Percentiles rank a stretch among this genome's conserved stretches.
These are phyloP conservation scores for Corylus americana DNA, from an alignment of 306 rosid genomes.

Conservation along the genomic window DNA sequence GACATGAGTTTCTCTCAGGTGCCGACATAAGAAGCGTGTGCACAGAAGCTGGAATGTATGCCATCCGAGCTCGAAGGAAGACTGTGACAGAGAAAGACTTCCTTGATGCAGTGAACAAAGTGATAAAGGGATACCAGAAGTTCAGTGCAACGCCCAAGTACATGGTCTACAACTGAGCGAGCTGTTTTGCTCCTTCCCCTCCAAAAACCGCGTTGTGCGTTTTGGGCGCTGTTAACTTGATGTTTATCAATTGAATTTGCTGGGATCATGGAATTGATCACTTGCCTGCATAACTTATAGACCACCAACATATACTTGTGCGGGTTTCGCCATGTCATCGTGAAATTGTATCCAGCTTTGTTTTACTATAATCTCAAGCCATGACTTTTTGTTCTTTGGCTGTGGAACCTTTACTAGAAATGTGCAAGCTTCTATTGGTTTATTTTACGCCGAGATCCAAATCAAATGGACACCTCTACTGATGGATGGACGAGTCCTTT, in stretches of 20 bases:
- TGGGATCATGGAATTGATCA: background rate
- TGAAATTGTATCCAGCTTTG: background rate
- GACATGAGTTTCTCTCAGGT: conserved; percentile 47
- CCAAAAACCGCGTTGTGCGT: conserved; percentile 26
- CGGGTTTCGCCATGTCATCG: background rate
- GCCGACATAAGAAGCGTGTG: conserved; percentile 98
- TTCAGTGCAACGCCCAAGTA: conserved; percentile 99
- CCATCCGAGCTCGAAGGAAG: conserved; percentile 97
- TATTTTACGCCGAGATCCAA: background rate
- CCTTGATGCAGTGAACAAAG: conserved; percentile 97
- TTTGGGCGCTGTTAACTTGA: conserved; percentile 18
- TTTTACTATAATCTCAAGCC: background rate
- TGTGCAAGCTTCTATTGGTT: background rate
- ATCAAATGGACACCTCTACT: too few species aligned
- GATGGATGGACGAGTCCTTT: background rate
- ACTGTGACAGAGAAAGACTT: conserved; percentile 97
- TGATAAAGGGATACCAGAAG: conserved; percentile 96
- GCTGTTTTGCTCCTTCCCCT: conserved; percentile 13
- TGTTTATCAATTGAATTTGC: conserved; percentile 11
- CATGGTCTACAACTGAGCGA: conserved; percentile 91
- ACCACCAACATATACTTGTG: background rate
- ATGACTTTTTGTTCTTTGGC: background rate
- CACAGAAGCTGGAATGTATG: conserved; percentile 99
- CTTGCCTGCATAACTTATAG: conserved; percentile 9
- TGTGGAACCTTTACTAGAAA: background rate